Evolutionary conservation across 2,329 filamentous ascomycete genomes (phyloP), one percentile per base, ranked within the genome.

Genomic region (Botryosphaeria agaves): DNA sequence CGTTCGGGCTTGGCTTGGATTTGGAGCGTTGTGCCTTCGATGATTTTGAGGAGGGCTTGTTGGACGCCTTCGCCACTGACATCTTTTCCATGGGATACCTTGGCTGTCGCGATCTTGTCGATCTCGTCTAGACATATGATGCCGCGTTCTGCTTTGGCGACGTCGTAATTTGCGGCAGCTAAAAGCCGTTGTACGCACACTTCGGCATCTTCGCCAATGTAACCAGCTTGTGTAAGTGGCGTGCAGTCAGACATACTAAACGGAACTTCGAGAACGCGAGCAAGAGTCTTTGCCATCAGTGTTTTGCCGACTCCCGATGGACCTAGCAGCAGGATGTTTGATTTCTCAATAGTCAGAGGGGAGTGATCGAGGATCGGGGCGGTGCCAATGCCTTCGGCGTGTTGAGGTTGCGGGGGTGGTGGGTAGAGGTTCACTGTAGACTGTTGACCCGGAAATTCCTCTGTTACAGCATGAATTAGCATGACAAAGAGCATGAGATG

Each of bases 141-240:
- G 4, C 89, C 89, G 31, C 81, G 72, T 49, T 98, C 87, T 5
- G 84, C 77, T 32, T 77, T 73, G 34, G 74, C 72, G 17, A 89
- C 71, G 41, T 92, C 80, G 52, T 92, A 92, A 49, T 91, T 87
- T 6, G 87, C 75, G 35, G 91, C 84, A 32, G 91, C 80, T 7
- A 98, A 64, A 16, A 98, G 64, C 26, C 89, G 69, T 46, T 94
- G 83, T 24, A 98, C 83, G 43, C 87, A 94, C 1, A 82, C 76
- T 49, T 98, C 89, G n/a, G 87, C 87, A 48, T 98, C 89, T 48
- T 95, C 87, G 18, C 89, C 89, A 41, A 98, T 94, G 45, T 98
- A 98, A 16, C 89, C 87, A 4, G 87, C 87, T 56, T 94, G 87
- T 0, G 87, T 95, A 39, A 95, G 84, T 5, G 85, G 81, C 30